Evolutionary conservation across 1,284 basidiomycete genomes (phyloP), one percentile per base, ranked within the genome.

Genomic region (Dichomitus squalens): DNA sequence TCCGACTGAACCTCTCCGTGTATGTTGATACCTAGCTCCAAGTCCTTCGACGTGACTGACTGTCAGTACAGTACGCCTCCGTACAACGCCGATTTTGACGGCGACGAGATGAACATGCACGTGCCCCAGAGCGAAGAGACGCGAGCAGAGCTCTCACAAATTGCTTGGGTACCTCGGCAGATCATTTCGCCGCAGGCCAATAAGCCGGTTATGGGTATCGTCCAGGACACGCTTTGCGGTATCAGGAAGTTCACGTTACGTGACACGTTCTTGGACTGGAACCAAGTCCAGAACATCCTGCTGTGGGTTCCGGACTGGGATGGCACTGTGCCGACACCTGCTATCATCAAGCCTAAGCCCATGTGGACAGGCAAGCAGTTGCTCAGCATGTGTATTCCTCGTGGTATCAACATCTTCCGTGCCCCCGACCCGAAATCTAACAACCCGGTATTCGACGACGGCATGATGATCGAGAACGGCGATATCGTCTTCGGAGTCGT

Each of bases 101-200:
- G 97, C 69, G 97, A 99, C 73, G 96, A 99, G 76, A 99, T 99
- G 97, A 99, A 99, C 78, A 93, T 99, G 90, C 96, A 97, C 73
- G 92, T 99, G 35, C 97, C 97, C 8, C 97, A 99, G 74, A 96
- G 93, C 60, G 96, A 99, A 76, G 97, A 99, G 76, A 98, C 96
- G n/a, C 86, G 96, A 55, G 96, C 97, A 0, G 97, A 99, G 75
- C 82, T 99, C 34, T 92, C 92, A 69, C 96, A 99, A 75, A 96
- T 99, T 63, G 96, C 96, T 41, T 99, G 96, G 96, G 97, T 99
- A n/a, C 93, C 96, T 5, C 87, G 93, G 60, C 94, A 99, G 90
- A 99, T 99, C 68, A 95, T 99, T 63, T 98, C 96, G 9, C 97
- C 97, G 0, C 97, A 99, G 82, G 96, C 96, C 52, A 99, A 99